Evolutionary conservation across 2,329 filamentous ascomycete species (phyloP).

Genomic region (Blastomyces parvus): DNA sequence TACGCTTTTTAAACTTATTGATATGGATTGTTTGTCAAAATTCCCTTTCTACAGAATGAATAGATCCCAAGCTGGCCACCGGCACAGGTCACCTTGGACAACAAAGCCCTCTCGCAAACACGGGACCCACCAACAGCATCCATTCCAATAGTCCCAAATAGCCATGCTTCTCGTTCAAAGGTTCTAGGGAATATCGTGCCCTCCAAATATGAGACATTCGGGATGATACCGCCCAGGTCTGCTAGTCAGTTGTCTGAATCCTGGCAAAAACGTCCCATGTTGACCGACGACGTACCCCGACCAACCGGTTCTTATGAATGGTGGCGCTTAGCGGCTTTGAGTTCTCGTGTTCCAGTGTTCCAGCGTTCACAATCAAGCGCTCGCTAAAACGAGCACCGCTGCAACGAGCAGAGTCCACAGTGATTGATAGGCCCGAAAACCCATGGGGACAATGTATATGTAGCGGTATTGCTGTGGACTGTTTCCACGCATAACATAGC

Average conservation of each 20-base stretch:
- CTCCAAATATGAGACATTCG: not conserved
- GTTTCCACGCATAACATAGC: not conserved
- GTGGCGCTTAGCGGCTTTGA: not conserved
- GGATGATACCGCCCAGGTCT: not conserved
- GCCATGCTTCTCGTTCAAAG: not conserved
- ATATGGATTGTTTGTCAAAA: not conserved
- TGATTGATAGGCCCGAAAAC: not conserved
- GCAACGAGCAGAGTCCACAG: not conserved
- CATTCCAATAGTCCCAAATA: not conserved
- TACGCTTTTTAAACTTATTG: not conserved
- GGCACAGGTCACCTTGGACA: not conserved
- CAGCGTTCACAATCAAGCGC: not conserved
- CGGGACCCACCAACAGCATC: not conserved
- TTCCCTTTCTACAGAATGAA: not conserved
- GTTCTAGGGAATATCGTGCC: not conserved
- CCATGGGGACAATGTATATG: not conserved
- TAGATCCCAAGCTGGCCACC: not conserved
- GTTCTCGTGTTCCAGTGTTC: not conserved
- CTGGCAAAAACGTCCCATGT: not conserved
- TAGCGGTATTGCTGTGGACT: not conserved
- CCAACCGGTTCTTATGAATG: not conserved
- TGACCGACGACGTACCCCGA: not conserved
- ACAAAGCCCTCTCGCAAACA: not conserved
- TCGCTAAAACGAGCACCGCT: not conserved
- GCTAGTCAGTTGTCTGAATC: not conserved